phyloP scores from a whole-genome alignment of 1,284 basidiomycete species.

The Exobasidium cylindrosporum region DNA sequence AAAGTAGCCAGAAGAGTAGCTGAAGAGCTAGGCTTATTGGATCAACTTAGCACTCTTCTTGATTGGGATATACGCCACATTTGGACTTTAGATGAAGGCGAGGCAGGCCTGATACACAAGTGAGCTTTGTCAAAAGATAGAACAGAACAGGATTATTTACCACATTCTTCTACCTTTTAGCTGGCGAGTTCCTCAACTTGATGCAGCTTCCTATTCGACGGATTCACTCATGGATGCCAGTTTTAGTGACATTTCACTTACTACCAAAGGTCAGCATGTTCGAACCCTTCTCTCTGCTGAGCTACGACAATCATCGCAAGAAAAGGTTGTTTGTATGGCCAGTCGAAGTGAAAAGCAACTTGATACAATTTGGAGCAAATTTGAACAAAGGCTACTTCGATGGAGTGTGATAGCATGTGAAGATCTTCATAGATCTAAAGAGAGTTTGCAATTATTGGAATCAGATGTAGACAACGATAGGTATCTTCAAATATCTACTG shows the following conservation, averaged over 20 bases:
- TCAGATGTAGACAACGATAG: background rate
- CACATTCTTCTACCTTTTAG: background rate
- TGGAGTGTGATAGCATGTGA: background rate
- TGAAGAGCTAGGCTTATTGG: background rate
- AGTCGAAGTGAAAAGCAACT: background rate
- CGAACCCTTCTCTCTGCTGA: constrained; percentile 5
- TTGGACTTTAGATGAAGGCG: constrained; percentile 16
- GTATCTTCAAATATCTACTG: background rate
- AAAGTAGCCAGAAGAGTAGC: constrained; percentile 7
- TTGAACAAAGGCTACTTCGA: constrained; percentile 2
- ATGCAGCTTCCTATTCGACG: constrained; percentile 8
- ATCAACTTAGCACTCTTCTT: background rate
- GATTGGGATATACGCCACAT: background rate
- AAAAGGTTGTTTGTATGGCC: background rate
- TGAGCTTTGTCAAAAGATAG: background rate
- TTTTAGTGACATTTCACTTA: background rate
- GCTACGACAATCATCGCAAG: background rate
- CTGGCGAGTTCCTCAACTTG: constrained; percentile 7
- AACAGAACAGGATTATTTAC: too few species aligned
- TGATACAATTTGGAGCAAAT: background rate
- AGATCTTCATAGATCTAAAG: background rate
- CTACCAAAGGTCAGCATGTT: constrained; percentile 4
- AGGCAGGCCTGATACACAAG: constrained; percentile 5
- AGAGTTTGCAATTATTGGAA: background rate
- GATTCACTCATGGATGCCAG: background rate